Evolutionary conservation across 441 rosid genomes (phyloP), one percentile per base, ranked within the genome.

Genomic region (Isatis lusitanica): DNA sequence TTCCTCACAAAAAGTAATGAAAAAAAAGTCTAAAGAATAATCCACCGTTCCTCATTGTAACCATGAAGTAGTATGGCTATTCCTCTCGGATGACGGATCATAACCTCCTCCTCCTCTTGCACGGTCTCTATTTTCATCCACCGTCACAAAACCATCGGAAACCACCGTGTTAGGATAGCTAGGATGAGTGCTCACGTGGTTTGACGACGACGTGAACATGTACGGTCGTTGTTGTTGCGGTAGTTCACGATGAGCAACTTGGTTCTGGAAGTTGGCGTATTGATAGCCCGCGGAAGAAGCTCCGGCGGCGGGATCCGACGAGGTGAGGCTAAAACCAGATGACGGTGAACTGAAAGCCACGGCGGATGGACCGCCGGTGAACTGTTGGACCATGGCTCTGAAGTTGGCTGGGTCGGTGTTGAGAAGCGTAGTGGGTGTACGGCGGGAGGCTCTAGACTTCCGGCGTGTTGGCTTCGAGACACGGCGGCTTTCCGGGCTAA

Each of bases 351-450:
- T 74, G 21, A 77, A 73, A 51, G 74, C 76, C 17, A 68, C 42
- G 4, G 90, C 86, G 3, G 74, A 82, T 6, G 96, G 97, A n/a
- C 93, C 91, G 0, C 98, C 98, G 0, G 98, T 94, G 81, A 84
- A 94, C 28, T 91, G 98, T 24, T 94, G 98, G 24, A 94, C 97
- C 96, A 94, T 85, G 79, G 97, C 92, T 17, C 98, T 81, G 74
- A 94, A 94, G 63, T 94, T 94, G 1, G 93, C 17, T 7, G 96
- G 87, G 81, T 91, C 94, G 0, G 98, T 94, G 68, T 85, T 91
- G 46, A 94, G 79, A 51, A 91, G 78, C 6, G 98, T 94, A 40
- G 98, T 94, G 0, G 98, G 98, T 74, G 97, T 88, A 66, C 98
- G 81, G 30, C 98, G 82, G 0, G 98, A 94, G 12, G 95, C 98